Percentiles rank a stretch among this genome's conserved stretches.
These are phyloP conservation scores for Trichoderma afroharzianum DNA, from an alignment of 2,329 filamentous ascomycete genomes.

Conservation along the genomic window DNA sequence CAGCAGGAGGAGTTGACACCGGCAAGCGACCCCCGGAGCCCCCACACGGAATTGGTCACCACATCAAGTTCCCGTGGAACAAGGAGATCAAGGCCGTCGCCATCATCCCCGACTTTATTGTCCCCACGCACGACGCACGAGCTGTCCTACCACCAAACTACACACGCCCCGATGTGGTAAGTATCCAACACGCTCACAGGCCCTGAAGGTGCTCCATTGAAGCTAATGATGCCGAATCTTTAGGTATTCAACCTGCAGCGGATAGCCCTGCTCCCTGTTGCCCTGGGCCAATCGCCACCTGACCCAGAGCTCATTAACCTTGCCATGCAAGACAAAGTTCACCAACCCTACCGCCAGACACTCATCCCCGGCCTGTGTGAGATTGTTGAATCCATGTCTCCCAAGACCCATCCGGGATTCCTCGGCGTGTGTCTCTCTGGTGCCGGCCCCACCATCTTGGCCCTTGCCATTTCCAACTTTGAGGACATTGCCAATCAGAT, in stretches of 20 bases:
- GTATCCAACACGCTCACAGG: conserved; percentile 28
- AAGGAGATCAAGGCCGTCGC: conserved; percentile 94
- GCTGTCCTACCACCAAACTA: conserved; percentile 80
- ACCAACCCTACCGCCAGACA: conserved; percentile 90
- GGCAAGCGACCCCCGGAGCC: conserved; percentile 82
- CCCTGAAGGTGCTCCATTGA: neutral
- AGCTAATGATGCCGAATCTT: conserved; percentile 15
- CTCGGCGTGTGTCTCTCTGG: conserved; percentile 93
- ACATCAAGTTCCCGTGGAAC: conserved; percentile 93
- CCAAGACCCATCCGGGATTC: conserved; percentile 78
- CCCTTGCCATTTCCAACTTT: conserved; percentile 86
- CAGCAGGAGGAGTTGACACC: conserved; percentile 87
- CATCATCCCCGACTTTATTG: conserved; percentile 93
- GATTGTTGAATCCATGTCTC: conserved; percentile 88
- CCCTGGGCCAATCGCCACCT: conserved; percentile 83
- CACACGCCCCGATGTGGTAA: conserved; percentile 74
- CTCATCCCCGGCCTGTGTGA: conserved; percentile 89
- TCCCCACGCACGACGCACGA: conserved; percentile 88
- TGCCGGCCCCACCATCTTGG: conserved; percentile 90
- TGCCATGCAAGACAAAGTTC: conserved; percentile 97
- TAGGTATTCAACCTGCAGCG: conserved; percentile 89
- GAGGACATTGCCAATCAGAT: conserved; percentile 79
- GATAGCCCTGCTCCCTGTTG: conserved; percentile 84
- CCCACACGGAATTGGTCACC: conserved; percentile 89
- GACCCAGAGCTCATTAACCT: conserved; percentile 93